Percentiles rank a stretch among this genome's conserved stretches.
These are phyloP conservation scores for Trametes polyzona DNA, from an alignment of 1,284 basidiomycete species.

Conservation along the genomic window DNA sequence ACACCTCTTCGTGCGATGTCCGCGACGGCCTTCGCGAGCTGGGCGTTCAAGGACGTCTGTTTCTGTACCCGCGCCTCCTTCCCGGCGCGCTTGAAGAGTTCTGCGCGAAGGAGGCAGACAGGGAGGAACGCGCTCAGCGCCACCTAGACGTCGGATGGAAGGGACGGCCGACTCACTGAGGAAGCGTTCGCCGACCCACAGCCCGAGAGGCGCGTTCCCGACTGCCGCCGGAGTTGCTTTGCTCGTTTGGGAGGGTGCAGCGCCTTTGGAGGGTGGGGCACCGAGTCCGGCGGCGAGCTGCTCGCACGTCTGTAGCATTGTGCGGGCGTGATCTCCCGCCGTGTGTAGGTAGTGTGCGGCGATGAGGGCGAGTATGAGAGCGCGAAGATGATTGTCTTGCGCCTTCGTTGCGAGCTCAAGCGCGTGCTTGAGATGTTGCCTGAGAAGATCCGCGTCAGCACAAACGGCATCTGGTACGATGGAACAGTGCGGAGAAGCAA, in stretches of 20 bases:
- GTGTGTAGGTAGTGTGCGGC: conserved; percentile 74
- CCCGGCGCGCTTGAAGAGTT: conserved; percentile 57
- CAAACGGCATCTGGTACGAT: too few species aligned
- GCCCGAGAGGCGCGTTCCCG: conserved; percentile 65
- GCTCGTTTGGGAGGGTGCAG: conserved; percentile 27
- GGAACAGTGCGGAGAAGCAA: conserved; percentile 10
- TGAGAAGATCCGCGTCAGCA: conserved; percentile 35
- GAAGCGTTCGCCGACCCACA: conserved; percentile 74
- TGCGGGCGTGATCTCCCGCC: conserved; percentile 63
- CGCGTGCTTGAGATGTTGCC: conserved; percentile 63
- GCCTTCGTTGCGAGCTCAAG: conserved; percentile 57
- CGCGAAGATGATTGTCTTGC: conserved; percentile 73
- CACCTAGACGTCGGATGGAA: not conserved
- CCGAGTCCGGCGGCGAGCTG: conserved; percentile 73
- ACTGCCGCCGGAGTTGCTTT: conserved; percentile 30
- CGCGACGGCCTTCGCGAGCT: conserved; percentile 31
- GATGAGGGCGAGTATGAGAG: conserved; percentile 65
- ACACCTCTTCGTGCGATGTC: conserved; percentile 26
- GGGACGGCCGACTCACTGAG: conserved; percentile 49
- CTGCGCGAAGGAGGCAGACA: too few species aligned
- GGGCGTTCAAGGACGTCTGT: conserved; percentile 30
- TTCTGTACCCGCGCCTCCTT: conserved; percentile 43
- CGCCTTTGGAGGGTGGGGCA: conserved; percentile 42
- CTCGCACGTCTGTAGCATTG: conserved; percentile 66
- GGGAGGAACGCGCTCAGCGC: not conserved